Conservation (phyloP, 225 moss, liverwort and hornwort species). For the Sphagnum contortum region DNA sequence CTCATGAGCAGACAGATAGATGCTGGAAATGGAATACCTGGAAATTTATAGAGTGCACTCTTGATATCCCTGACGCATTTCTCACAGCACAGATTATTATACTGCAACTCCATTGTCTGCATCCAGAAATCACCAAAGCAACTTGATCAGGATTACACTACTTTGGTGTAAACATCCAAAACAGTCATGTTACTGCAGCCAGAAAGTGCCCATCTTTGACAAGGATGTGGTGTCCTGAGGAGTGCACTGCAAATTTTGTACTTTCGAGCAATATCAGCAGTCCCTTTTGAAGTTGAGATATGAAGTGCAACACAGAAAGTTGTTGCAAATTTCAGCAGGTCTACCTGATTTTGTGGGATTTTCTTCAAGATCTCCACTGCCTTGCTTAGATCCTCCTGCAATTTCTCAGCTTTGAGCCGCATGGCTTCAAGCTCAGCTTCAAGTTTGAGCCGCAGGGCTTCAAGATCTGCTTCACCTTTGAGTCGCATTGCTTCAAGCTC, state of each 20-base stretch:
- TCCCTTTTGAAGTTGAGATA: too few species aligned
- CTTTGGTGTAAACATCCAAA: too few species aligned
- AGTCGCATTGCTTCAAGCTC: not conserved
- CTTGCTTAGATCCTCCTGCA: not conserved
- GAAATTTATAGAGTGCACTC: not conserved
- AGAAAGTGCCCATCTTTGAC: too few species aligned
- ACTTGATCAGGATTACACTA: too few species aligned
- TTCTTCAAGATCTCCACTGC: not conserved
- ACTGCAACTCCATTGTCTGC: conserved; percentile 3
- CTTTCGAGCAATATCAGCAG: too few species aligned
- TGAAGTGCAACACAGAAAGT: too few species aligned
- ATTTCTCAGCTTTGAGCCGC: not conserved
- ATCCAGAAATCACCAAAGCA: not conserved
- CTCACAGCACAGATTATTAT: conserved; percentile 2
- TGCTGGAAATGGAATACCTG: not conserved
- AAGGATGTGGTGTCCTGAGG: too few species aligned
- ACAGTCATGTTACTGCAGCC: too few species aligned
- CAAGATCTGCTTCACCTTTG: not conserved
- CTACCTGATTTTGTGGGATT: not conserved
- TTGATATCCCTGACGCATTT: conserved; percentile 1
- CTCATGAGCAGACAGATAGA: too few species aligned
- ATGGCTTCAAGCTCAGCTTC: not conserved
- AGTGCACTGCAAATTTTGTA: too few species aligned
- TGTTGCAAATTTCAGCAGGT: not conserved
- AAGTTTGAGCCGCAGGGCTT: not conserved